Base-by-base conservation (phyloP, 805 yeast genomes). In the Citeromyces matritensis region DNA sequence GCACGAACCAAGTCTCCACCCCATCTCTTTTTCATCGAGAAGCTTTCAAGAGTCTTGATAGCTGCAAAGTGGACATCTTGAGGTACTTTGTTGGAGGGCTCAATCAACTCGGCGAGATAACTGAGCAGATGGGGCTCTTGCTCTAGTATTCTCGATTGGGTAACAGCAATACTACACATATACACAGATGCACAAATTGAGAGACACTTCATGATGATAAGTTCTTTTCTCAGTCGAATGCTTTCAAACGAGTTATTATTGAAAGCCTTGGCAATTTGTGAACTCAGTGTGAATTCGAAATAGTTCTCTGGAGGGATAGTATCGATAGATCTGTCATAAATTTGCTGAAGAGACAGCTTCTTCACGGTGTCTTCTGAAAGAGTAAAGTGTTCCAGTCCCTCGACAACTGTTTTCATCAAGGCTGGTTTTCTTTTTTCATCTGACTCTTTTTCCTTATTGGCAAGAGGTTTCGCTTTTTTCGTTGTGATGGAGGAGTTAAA, bases 1-100 rank as follows among this genome's bases (percentile, higher is more conserved):
- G 81, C 73, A 35, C 84, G 64, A 33, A 85, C 61, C 14, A 86
- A 62, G 40, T 85, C 95, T 31, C 76, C 62, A 11, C 86, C 76
- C 69, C 85, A 78, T 4, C 65, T 64, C 30, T 72, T 71, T 43
- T 72, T 73, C 13, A 66, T 57, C 1, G 94, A 66, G 5, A 83
- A 69, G 38, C 75, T 69, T 38, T 79, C 80, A 32, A 86, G 58
- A 0, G 86, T 68, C 37, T 72, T 69, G 31, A 75, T 49, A 2
- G 88, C 81, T 27, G 74, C 65, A 27, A 65, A 52, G 36, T 75
- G 64, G 2, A 81, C 59, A 2, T 61, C 67, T 15, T 45, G 44
- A 1, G 83, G 65, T 6, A 78, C 63, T 3, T 49, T 41, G 33
- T 67, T 60, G 30, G 75, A 85, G 1, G 85, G 76, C 28, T 74